These are phyloP conservation scores for Cucurbita pepo DNA, from an alignment of 306 rosid species.

Conservation along the genomic window DNA sequence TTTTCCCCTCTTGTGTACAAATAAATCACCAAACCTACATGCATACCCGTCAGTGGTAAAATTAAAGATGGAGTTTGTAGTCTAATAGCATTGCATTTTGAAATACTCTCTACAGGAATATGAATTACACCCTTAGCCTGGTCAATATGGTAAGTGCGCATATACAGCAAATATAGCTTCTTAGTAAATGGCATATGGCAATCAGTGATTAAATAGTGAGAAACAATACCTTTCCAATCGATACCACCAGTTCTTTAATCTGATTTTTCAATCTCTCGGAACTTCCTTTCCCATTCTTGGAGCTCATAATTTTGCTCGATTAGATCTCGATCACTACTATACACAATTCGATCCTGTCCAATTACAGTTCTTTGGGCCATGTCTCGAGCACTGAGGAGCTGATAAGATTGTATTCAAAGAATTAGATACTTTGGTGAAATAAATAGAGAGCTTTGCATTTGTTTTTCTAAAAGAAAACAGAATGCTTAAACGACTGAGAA, in stretches of 20 bases:
- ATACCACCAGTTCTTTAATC: constrained; percentile 23
- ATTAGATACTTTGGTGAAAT: not conserved
- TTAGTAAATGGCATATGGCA: not conserved
- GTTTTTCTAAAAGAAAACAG: not conserved
- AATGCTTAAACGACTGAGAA: not conserved
- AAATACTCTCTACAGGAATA: not conserved
- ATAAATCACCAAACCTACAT: not conserved
- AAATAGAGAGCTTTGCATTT: not conserved
- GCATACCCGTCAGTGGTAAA: not conserved
- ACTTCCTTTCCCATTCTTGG: constrained; percentile 73
- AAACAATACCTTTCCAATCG: not conserved
- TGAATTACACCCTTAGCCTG: not conserved
- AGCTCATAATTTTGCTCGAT: constrained; percentile 73
- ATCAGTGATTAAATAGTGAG: not conserved
- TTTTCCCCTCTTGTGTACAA: not conserved
- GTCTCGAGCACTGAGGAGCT: constrained; percentile 87
- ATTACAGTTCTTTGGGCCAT: constrained; percentile 83
- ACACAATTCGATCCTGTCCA: constrained; percentile 81
- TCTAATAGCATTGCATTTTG: not conserved
- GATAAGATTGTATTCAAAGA: constrained; percentile 3
- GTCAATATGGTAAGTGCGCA: not conserved
- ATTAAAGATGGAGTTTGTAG: not conserved
- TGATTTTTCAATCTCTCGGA: constrained; percentile 62
- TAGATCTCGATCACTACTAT: constrained; percentile 83
- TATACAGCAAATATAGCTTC: not conserved